These are phyloP conservation scores for Mycena pura DNA, from an alignment of 768 basidiomycete species.

Conservation along the genomic window DNA sequence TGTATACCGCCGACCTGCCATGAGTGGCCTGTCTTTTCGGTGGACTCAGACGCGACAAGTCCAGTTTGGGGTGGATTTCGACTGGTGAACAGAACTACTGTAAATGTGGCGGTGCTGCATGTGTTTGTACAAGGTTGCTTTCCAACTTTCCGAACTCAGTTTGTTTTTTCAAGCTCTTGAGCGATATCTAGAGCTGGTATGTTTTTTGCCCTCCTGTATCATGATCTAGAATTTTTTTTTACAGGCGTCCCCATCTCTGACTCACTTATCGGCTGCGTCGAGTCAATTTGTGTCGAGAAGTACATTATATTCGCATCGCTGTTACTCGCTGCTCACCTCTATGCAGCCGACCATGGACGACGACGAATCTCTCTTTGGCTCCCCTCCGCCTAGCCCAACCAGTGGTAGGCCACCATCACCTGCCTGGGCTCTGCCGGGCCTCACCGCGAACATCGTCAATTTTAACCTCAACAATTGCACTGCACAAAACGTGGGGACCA, in stretches of 20 bases:
- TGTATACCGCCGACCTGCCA: no score
- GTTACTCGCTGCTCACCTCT: neutral
- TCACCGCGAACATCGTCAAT: slow-evolving; percentile 18
- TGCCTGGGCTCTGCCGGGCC: slow-evolving; percentile 62
- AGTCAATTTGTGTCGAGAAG: slow-evolving; percentile 9
- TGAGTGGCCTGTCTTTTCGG: no score
- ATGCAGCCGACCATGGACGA: slow-evolving; percentile 46
- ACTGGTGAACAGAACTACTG: no score
- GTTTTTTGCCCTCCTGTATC: neutral
- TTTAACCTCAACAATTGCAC: slow-evolving; percentile 32
- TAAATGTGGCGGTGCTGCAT: no score
- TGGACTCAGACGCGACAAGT: no score
- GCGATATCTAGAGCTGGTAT: slow-evolving; percentile 17
- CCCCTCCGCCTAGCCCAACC: slow-evolving; percentile 72
- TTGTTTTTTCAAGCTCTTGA: neutral
- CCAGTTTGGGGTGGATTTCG: no score
- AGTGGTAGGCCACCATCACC: slow-evolving; percentile 80
- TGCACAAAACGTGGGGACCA: slow-evolving; percentile 94
- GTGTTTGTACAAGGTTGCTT: no score
- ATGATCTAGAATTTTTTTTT: neutral
- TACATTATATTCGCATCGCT: neutral
- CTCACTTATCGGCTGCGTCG: slow-evolving; percentile 11
- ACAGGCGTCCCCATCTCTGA: slow-evolving; percentile 8
- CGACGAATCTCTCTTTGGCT: slow-evolving; percentile 81
- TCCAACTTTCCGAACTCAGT: no score